Evolutionary conservation across 2,329 filamentous ascomycete species (phyloP).

Genomic region (Arachnomyces sp.): DNA sequence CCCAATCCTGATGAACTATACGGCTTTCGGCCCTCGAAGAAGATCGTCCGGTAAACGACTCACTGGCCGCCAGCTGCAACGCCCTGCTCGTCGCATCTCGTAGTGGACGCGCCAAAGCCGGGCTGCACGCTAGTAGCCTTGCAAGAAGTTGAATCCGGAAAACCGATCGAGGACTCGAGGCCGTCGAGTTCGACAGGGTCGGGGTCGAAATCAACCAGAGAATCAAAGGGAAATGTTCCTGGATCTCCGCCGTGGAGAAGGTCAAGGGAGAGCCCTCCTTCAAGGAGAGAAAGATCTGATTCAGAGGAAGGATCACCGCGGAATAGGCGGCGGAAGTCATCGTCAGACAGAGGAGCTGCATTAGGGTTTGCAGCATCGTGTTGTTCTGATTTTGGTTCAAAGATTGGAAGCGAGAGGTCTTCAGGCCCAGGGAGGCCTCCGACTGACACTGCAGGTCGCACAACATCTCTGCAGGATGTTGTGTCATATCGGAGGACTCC

Average conservation of each 20-base stretch:
- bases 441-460: conserved; percentile 99
- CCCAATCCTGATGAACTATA: conserved; percentile 30
- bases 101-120: conserved; percentile 46
- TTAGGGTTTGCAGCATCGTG: conserved; percentile 48
- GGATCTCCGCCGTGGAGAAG: conserved; percentile 46
- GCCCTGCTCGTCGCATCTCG: conserved; percentile 46
- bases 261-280: conserved; percentile 67
- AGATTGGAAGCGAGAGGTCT: conserved; percentile 34
- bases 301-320: conserved; percentile 59
- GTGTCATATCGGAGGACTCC: conserved; percentile 81
- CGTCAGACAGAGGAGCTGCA: conserved; percentile 59
- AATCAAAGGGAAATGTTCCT: conserved; percentile 45
- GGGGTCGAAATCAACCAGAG: conserved; percentile 48
- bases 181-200: conserved; percentile 38
- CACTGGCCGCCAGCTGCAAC: conserved; percentile 44
- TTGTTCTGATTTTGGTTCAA: conserved; percentile 30
- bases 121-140: conserved; percentile 45
- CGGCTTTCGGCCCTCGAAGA: conserved; percentile 24
- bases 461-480: conserved; percentile 99
- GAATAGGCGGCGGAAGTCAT: conserved; percentile 54
- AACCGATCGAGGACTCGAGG: conserved; percentile 37
- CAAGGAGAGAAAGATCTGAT: conserved; percentile 67
- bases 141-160: conserved; percentile 43
- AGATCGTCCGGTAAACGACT: conserved; percentile 27
- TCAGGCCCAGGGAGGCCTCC: conserved; percentile 49